Conservation (phyloP, 495 filamentous ascomycete species). For the Penicillium cataractarum region DNA sequence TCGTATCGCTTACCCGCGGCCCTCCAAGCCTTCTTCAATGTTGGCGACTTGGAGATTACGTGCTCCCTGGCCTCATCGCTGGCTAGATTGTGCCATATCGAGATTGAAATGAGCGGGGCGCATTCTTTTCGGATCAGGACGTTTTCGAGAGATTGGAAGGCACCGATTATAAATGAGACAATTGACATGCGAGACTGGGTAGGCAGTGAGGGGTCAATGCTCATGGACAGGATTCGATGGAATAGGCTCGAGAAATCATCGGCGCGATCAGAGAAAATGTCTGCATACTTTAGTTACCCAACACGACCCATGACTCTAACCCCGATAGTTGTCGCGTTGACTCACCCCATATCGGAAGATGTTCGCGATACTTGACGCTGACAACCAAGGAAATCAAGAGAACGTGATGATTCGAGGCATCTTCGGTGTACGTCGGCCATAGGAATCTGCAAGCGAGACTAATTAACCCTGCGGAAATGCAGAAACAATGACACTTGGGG, state of each 20-base stretch:
- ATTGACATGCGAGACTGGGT: slow-evolving; percentile 74
- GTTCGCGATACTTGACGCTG: slow-evolving; percentile 86
- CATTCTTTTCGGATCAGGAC: slow-evolving; percentile 91
- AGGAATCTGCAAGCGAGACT: slow-evolving; percentile 67
- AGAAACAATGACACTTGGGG: slow-evolving; percentile 2
- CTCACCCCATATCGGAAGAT: slow-evolving; percentile 83
- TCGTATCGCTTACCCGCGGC: slow-evolving; percentile 86
- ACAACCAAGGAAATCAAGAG: slow-evolving; percentile 81
- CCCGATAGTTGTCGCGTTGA: slow-evolving; percentile 11
- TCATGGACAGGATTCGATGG: slow-evolving; percentile 87
- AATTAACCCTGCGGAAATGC: slow-evolving; percentile 28
- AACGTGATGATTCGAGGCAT: slow-evolving; percentile 88
- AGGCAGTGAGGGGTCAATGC: slow-evolving; percentile 74
- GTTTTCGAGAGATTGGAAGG: slow-evolving; percentile 94
- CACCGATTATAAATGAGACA: slow-evolving; percentile 82
- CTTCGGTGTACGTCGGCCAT: slow-evolving; percentile 90
- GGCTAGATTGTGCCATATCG: slow-evolving; percentile 91
- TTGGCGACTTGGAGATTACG: slow-evolving; percentile 67
- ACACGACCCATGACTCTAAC: neutral
- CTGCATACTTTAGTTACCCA: slow-evolving; percentile 43
- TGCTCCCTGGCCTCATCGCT: slow-evolving; percentile 68
- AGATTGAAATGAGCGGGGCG: slow-evolving; percentile 90
- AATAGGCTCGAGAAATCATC: slow-evolving; percentile 89
- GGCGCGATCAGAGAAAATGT: slow-evolving; percentile 74
- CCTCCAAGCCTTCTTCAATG: slow-evolving; percentile 87